A percentile compares a stretch with the other conserved stretches of the same genome.
These are phyloP conservation scores for Stellera chamaejasme DNA, from an alignment of 345 rosid species.

Conservation along the genomic window DNA sequence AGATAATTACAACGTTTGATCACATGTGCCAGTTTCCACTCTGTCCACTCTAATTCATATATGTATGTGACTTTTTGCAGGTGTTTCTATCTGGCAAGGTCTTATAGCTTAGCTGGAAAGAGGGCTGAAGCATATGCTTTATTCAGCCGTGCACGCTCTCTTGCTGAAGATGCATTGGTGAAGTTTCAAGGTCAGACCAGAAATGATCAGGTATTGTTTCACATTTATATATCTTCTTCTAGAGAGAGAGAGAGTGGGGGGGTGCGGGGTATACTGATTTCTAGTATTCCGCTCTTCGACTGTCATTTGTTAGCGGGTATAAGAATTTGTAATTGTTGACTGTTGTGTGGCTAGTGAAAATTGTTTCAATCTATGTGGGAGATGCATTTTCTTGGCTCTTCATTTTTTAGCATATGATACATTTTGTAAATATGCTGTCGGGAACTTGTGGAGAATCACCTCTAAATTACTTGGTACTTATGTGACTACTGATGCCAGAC, in stretches of 20 bases:
- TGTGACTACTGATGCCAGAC: not conserved
- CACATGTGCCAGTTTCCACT: slow-evolving; percentile 1
- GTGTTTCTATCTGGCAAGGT: slow-evolving; percentile 89
- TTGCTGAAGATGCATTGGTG: slow-evolving; percentile 61
- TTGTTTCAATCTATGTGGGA: not conserved
- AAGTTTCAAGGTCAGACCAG: slow-evolving; percentile 31
- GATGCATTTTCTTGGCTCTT: not conserved
- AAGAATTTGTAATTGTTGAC: not conserved
- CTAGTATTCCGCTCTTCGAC: slow-evolving; percentile 1
- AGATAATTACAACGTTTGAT: not conserved
- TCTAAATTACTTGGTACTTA: slow-evolving; percentile 1
- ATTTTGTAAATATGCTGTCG: no score
- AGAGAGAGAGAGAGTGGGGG: no score
- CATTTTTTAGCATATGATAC: not conserved
- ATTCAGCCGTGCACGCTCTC: slow-evolving; percentile 64
- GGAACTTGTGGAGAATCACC: no score
- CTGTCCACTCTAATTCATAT: slow-evolving; percentile 6
- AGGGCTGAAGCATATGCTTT: slow-evolving; percentile 81
- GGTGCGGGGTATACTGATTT: not conserved
- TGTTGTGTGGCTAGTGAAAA: not conserved
- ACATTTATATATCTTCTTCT: not conserved
- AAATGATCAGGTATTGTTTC: slow-evolving; percentile 44
- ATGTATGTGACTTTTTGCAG: slow-evolving; percentile 32
- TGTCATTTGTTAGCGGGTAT: not conserved
- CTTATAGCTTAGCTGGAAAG: slow-evolving; percentile 90